phyloP scores from a whole-genome alignment of 805 yeast genomes.

The Candida hungchunana region DNA sequence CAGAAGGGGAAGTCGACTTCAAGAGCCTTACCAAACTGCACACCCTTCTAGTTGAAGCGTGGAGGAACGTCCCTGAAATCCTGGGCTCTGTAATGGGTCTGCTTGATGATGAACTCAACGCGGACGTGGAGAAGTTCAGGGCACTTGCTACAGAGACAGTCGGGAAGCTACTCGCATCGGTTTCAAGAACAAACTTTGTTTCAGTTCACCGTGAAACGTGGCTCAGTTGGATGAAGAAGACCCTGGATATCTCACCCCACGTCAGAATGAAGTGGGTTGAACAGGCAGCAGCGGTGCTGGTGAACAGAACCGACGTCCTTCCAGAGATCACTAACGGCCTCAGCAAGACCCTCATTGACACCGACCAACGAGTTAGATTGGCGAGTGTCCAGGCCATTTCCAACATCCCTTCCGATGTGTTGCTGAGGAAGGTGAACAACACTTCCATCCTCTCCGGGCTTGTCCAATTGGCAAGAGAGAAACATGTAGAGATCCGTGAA shows the following conservation, averaged over 20 bases:
- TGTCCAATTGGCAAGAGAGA: conserved; percentile 67
- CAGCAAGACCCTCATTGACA: conserved; percentile 66
- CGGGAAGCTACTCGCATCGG: conserved; percentile 54
- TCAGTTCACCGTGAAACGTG: conserved; percentile 56
- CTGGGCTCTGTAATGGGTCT: conserved; percentile 72
- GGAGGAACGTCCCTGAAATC: conserved; percentile 76
- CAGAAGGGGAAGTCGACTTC: conserved; percentile 21
- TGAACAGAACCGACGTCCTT: conserved; percentile 40
- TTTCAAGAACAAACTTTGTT: conserved; percentile 53
- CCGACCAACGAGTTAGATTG: conserved; percentile 68
- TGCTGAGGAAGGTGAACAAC: conserved; percentile 46
- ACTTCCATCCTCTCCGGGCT: conserved; percentile 48
- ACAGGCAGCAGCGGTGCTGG: conserved; percentile 45
- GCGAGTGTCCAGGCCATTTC: conserved; percentile 51
- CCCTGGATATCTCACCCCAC: conserved; percentile 58
- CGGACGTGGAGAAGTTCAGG: conserved; percentile 62
- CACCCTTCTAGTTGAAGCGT: conserved; percentile 55
- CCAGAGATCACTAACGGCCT: conserved; percentile 54
- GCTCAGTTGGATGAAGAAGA: conserved; percentile 69
- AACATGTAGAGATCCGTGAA: conserved; percentile 57
- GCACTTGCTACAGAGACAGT: conserved; percentile 68
- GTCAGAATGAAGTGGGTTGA: conserved; percentile 73
- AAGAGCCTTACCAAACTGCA: conserved; percentile 59
- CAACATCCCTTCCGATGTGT: conserved; percentile 39
- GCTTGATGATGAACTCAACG: conserved; percentile 72